These are phyloP conservation scores for Zoysia matrella DNA, from an alignment of 202 grass and related monocot species.

Conservation along the genomic window DNA sequence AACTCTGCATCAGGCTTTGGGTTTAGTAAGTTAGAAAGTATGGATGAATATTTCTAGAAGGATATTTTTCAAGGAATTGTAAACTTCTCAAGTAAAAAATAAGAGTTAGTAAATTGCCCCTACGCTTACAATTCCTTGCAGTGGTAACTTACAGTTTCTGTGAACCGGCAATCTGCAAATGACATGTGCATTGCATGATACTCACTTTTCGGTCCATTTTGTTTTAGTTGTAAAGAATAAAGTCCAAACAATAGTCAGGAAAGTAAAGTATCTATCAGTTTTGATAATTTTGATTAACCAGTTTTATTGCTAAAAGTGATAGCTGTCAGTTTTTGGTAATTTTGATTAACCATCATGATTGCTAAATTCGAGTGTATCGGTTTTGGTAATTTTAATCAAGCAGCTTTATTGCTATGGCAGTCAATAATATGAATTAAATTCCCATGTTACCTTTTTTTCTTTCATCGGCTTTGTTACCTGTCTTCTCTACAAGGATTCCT, in stretches of 20 bases:
- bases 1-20: not conserved
- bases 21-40: constrained; percentile 11
- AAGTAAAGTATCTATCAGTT: not conserved
- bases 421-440: not conserved
- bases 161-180: not conserved
- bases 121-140: not conserved
- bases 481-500: not conserved
- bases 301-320: not conserved
- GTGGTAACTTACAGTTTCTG: not conserved
- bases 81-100: constrained; percentile 8
- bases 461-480: not conserved
- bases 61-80: not conserved
- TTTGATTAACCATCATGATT: too few relatives aligned
- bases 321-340: too few relatives aligned
- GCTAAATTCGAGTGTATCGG: too few relatives aligned
- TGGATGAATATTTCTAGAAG: not conserved
- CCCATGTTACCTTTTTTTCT: not conserved
- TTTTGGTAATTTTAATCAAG: too few relatives aligned
- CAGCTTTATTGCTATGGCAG: constrained; percentile 13
- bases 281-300: not conserved
- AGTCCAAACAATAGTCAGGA: not conserved
- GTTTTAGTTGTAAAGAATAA: not conserved
- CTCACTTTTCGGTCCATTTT: not conserved
- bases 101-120: not conserved
- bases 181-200: not conserved